Evolutionary conservation across 2,329 filamentous ascomycete genomes (phyloP).

Genomic region (Calonectria ilicicola): DNA sequence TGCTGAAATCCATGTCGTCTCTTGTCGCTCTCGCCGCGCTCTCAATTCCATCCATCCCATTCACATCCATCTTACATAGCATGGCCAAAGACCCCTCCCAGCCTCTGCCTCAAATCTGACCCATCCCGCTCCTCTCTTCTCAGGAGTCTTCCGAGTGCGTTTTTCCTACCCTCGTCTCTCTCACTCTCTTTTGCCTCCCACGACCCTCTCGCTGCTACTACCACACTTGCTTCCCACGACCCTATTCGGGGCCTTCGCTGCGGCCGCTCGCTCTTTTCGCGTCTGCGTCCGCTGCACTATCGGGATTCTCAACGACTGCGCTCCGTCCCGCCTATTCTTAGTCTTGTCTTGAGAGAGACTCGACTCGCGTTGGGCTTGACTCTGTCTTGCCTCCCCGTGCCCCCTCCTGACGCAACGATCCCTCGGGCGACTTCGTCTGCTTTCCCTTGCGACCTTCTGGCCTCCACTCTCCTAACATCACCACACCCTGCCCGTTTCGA

Average conservation of each 20-base stretch:
- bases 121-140: slow-evolving; percentile 22
- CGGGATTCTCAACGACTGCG: slow-evolving; percentile 13
- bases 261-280: slow-evolving; percentile 15
- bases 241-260: slow-evolving; percentile 20
- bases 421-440: not conserved
- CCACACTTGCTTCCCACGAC: slow-evolving; percentile 19
- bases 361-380: slow-evolving; percentile 12
- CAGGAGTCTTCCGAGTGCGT: slow-evolving; percentile 20
- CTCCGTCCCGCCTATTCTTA: slow-evolving; percentile 5
- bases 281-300: slow-evolving; percentile 12
- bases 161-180: slow-evolving; percentile 20
- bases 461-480: slow-evolving; percentile 1
- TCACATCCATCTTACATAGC: slow-evolving; percentile 21
- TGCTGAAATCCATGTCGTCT: slow-evolving; percentile 25
- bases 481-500: not conserved
- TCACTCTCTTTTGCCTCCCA: slow-evolving; percentile 5
- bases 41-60: slow-evolving; percentile 12
- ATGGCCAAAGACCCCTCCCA: slow-evolving; percentile 26
- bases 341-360: slow-evolving; percentile 18
- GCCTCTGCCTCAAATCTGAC: slow-evolving; percentile 12
- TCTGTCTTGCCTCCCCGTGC: slow-evolving; percentile 7
- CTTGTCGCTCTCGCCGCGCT: slow-evolving; percentile 12
- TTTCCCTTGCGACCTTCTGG: slow-evolving; percentile 10
- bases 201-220: slow-evolving; percentile 16
- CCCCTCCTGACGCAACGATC: slow-evolving; percentile 10